Base-by-base conservation (phyloP, 2,329 filamentous ascomycete genomes). In the Sporothrix brunneoviolacea region DNA sequence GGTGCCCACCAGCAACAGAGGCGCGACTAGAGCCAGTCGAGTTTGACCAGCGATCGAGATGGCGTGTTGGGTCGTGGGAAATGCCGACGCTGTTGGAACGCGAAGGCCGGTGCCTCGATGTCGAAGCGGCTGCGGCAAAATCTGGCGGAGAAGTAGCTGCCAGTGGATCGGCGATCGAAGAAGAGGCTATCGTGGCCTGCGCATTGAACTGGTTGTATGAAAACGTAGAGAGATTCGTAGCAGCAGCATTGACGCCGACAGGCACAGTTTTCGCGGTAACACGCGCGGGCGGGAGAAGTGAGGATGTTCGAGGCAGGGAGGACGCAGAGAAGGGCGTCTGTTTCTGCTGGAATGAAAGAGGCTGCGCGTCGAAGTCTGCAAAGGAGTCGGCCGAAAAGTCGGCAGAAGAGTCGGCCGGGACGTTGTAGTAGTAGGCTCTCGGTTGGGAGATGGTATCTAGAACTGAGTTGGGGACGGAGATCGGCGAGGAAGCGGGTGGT, bases 21-120 rank as follows among this genome's bases (percentile, higher is more conserved):
- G 68, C 64, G 55, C 66, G 70, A 53, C 71, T 78, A 37, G 75
- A 78, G 8, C 66, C 61, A 45, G 75, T 76, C 13, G 76, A 79
- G 18, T 68, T 65, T 37, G 75, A 77, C 74, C 74, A 77, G 59
- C 74, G 71, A 59, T 78, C 74, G 54, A 74, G 66, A 55, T 71
- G 72, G 60, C 70, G 72, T 36, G n/a, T 32, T 15, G 73, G 67
- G 51, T 76, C 72, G 60, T 65, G 70, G 55, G 66, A 54, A 54
- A 63, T 64, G 48, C 62, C 63, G 19, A 62, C 59, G 53, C 61
- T 68, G 52, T 62, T 68, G 10, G 68, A 67, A 41, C 68, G 64
- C 42, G 68, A 68, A 46, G 64, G 64, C 9, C 58, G 58, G 48
- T 57, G 60, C 46, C 43, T 51, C 51, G 57, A 57, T 12, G 18